phyloP scores from a whole-genome alignment of 768 basidiomycete species.

The Lyophyllum semitale region DNA sequence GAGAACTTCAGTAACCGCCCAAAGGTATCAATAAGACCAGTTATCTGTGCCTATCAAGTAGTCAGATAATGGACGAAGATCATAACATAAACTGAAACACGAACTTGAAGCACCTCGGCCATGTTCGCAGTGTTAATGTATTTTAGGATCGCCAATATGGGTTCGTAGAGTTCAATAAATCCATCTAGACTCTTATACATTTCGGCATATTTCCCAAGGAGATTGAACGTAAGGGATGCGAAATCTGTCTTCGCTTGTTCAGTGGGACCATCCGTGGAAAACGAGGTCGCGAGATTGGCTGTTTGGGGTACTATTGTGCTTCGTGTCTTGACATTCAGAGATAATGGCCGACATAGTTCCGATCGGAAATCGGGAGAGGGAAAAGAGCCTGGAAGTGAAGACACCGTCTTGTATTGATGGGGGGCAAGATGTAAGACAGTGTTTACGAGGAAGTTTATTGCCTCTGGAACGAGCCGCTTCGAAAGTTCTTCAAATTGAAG shows the following conservation, averaged over 20 bases:
- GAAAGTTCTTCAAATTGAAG: constrained; percentile 84
- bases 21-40: constrained; percentile 49
- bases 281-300: constrained; percentile 48
- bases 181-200: constrained; percentile 78
- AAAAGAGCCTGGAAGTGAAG: constrained; percentile 67
- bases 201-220: constrained; percentile 71
- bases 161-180: constrained; percentile 84
- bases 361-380: constrained; percentile 70
- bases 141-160: constrained; percentile 60
- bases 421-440: constrained; percentile 75
- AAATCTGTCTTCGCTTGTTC: constrained; percentile 78
- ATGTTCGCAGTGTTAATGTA: constrained; percentile 48
- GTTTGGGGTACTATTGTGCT: constrained; percentile 39
- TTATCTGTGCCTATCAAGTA: constrained; percentile 46
- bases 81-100: constrained; percentile 9
- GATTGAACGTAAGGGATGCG: constrained; percentile 58
- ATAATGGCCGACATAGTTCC: constrained; percentile 38
- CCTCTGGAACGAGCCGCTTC: constrained; percentile 88
- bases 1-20: constrained; percentile 73
- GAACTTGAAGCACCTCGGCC: constrained; percentile 58
- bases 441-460: constrained; percentile 77
- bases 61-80: constrained; percentile 11
- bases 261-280: constrained; percentile 33
- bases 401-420: constrained; percentile 44
- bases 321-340: constrained; percentile 44